phyloP scores from a whole-genome alignment of 1,139 yeast species.

The Pichia sp. region DNA sequence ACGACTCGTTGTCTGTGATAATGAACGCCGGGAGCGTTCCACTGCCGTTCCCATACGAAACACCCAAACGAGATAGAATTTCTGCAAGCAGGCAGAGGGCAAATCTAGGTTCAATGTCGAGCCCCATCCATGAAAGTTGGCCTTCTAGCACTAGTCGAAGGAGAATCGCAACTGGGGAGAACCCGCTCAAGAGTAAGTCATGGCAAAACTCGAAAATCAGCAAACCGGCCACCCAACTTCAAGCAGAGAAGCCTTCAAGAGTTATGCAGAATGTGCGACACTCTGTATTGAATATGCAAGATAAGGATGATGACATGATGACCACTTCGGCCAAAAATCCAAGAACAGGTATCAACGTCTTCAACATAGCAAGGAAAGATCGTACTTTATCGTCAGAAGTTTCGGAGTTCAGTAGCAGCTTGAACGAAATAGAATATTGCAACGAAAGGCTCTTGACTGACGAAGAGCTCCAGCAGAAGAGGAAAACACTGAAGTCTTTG shows the following conservation, averaged over 20 bases:
- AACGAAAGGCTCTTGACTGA: neutral
- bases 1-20: neutral
- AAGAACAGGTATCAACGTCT: neutral
- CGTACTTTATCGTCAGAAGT: neutral
- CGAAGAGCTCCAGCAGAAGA: neutral
- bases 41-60: neutral
- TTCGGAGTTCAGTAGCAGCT: conserved; percentile 5
- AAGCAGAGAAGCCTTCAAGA: neutral
- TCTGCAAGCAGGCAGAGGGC: neutral
- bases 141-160: neutral
- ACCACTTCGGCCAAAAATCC: neutral
- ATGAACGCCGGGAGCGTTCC: neutral
- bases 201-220: neutral
- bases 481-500: neutral
- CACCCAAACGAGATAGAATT: neutral
- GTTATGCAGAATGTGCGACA: neutral
- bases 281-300: neutral
- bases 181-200: neutral
- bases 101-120: neutral
- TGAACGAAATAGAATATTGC: conserved; percentile 1
- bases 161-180: no score
- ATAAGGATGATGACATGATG: neutral
- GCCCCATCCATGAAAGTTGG: neutral
- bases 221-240: neutral
- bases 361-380: neutral